Conservation (phyloP, 257 asterid genomes). For the Penstemon eatonii region DNA sequence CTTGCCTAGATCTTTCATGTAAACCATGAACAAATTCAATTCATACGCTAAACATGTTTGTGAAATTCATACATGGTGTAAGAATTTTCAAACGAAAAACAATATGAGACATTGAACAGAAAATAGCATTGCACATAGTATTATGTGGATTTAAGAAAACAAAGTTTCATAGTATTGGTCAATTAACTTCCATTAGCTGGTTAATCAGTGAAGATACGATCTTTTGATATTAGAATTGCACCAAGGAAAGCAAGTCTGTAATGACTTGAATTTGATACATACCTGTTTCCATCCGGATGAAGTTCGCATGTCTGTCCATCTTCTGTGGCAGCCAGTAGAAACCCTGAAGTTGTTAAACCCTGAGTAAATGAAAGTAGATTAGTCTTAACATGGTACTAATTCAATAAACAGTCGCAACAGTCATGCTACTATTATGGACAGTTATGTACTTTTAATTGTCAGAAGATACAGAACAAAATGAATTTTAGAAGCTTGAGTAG, state of each 20-base stretch:
- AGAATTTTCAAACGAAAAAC: no score
- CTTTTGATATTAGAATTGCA: not conserved
- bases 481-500: not conserved
- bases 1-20: no score
- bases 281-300: slow-evolving; percentile 99
- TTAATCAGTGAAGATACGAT: no score
- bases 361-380: slow-evolving; percentile 30
- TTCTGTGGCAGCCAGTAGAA: slow-evolving; percentile 61
- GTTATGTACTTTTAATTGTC: slow-evolving; percentile 9
- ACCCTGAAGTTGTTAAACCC: slow-evolving; percentile 83
- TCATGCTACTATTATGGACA: not conserved
- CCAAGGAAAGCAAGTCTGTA: slow-evolving; percentile 13
- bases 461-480: no score
- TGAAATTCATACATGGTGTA: no score
- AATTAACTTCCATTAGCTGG: no score
- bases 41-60: no score
- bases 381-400: slow-evolving; percentile 15
- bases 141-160: no score
- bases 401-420: no score
- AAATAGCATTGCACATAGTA: slow-evolving; percentile 9
- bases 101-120: not conserved
- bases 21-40: no score
- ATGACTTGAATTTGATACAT: not conserved
- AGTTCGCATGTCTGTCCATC: slow-evolving; percentile 87
- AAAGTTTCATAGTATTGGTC: no score